Evolutionary conservation across 1,284 basidiomycete genomes (phyloP).

Genomic region (Cryptococcus maquisensis): DNA sequence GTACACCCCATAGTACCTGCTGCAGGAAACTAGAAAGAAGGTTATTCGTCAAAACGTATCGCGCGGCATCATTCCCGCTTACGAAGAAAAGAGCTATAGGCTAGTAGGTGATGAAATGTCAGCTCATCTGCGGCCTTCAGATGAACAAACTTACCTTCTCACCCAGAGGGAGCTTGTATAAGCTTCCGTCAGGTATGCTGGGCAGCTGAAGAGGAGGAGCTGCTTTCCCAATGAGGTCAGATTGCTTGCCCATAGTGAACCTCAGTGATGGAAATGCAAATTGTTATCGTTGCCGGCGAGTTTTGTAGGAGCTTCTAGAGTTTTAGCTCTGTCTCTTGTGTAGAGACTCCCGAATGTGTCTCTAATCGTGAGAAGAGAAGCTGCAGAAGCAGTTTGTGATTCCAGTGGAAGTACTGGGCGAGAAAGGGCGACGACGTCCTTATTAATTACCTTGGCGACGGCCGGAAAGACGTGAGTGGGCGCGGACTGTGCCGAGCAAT

Average conservation of each 20-base stretch:
- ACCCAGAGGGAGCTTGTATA: conserved; percentile 51
- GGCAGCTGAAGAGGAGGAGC: conserved; percentile 57
- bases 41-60: conserved; percentile 55
- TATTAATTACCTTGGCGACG: too few relatives aligned
- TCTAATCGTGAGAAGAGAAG: too few relatives aligned
- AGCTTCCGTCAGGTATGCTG: conserved; percentile 52
- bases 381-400: too few relatives aligned
- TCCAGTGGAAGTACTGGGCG: too few relatives aligned
- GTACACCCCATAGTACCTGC: conserved; percentile 67
- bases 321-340: too few relatives aligned
- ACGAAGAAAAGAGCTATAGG: conserved; percentile 67
- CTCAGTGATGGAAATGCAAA: not conserved
- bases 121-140: not conserved
- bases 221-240: conserved; percentile 53
- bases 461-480: too few relatives aligned
- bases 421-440: too few relatives aligned
- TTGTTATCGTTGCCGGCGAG: not conserved
- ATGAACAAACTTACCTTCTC: conserved; percentile 23
- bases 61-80: conserved; percentile 41
- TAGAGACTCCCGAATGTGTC: too few relatives aligned
- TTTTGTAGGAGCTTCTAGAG: too few relatives aligned
- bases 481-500: too few relatives aligned
- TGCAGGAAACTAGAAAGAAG: conserved; percentile 25
- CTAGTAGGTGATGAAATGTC: conserved; percentile 17
- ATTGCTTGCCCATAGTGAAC: conserved; percentile 24